Percentiles rank a stretch among this genome's conserved stretches.
These are phyloP conservation scores for Pythium rishiriense DNA, from an alignment of 352 stramenopile genomes.

Conservation along the genomic window DNA sequence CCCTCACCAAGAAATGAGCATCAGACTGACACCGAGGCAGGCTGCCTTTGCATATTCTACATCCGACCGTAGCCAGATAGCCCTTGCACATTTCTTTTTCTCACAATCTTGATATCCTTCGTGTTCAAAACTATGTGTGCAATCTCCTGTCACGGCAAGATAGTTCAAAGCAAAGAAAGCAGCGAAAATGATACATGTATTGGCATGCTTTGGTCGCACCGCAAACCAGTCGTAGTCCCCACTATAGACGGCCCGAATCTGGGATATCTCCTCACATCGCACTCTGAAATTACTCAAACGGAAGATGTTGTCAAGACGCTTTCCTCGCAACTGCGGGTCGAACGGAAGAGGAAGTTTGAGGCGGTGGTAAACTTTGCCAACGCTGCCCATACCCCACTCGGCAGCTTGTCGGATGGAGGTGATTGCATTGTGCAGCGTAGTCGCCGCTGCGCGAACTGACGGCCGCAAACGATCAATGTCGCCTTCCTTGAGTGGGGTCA, in stretches of 20 bases:
- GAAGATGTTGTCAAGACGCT: not conserved
- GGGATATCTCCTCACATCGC: not conserved
- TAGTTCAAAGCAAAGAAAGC: too few relatives aligned
- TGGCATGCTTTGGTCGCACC: too few relatives aligned
- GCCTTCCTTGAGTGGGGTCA: not conserved
- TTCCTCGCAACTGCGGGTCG: not conserved
- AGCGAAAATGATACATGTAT: too few relatives aligned
- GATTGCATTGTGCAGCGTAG: not conserved
- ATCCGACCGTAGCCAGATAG: too few relatives aligned
- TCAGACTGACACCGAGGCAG: not conserved
- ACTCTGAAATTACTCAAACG: not conserved
- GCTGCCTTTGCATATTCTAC: too few relatives aligned
- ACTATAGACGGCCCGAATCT: not conserved
- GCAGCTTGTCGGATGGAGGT: not conserved
- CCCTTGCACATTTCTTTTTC: too few relatives aligned
- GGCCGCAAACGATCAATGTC: not conserved
- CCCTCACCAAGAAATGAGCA: not conserved
- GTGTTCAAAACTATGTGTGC: too few relatives aligned
- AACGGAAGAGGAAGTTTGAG: not conserved
- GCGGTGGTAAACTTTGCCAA: not conserved
- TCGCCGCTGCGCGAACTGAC: not conserved
- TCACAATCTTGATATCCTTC: too few relatives aligned
- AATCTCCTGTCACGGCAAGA: too few relatives aligned
- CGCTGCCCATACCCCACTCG: slow-evolving; percentile 3
- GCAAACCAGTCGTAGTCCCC: too few relatives aligned